Percentiles rank a stretch among this genome's conserved stretches.
phyloP scores from a whole-genome alignment of 441 rosid species.

The Pelargonium fulgidum region DNA sequence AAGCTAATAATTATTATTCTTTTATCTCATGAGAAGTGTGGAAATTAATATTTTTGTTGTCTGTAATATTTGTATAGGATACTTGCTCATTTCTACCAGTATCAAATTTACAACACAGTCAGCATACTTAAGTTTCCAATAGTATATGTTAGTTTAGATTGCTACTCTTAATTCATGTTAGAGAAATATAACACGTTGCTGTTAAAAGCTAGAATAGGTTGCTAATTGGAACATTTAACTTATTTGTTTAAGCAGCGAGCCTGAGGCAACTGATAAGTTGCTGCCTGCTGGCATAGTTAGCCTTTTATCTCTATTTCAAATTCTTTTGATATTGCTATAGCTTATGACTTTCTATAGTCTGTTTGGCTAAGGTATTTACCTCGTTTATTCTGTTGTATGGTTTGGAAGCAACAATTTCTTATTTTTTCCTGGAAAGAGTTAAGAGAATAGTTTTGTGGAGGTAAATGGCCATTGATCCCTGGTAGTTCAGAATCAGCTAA shows the following conservation, averaged over 20 bases:
- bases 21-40: constrained; percentile 15
- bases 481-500: neutral
- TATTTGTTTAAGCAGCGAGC: neutral
- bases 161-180: constrained; percentile 3
- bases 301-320: neutral
- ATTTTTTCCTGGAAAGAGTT: neutral
- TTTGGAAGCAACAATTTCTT: constrained; percentile 5
- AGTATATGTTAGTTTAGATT: neutral
- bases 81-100: neutral
- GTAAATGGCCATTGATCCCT: neutral
- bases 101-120: neutral
- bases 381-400: constrained; percentile 6
- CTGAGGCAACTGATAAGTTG: neutral
- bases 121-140: neutral
- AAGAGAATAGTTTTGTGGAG: neutral
- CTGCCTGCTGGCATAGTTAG: neutral
- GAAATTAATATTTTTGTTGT: neutral
- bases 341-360: neutral
- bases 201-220: neutral
- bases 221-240: neutral
- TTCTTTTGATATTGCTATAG: neutral
- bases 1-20: neutral
- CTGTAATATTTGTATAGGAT: constrained; percentile 1
- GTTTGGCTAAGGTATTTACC: neutral
- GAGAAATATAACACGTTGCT: neutral